Percentiles rank a stretch among this genome's conserved stretches.
Conservation (phyloP, 176 grass and related monocot genomes). For the Juncus inflexus region DNA sequence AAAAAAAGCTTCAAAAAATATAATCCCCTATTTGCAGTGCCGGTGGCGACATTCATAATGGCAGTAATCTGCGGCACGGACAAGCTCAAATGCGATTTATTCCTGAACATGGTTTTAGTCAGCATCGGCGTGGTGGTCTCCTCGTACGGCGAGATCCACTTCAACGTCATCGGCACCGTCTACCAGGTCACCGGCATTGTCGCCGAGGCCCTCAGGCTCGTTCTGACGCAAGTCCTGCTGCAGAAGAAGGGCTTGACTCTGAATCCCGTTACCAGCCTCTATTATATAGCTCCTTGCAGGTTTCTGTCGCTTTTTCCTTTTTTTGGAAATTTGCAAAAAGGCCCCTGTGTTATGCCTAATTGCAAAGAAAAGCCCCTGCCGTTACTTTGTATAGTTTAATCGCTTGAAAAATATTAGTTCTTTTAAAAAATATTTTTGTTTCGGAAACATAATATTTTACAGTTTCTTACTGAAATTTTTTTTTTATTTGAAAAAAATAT, state of each 20-base stretch:
- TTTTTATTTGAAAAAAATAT: too few relatives aligned
- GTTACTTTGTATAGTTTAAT: too few relatives aligned
- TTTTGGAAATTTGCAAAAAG: constrained; percentile 14
- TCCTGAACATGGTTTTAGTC: constrained; percentile 95
- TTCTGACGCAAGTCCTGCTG: constrained; percentile 96
- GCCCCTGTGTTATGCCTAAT: too few relatives aligned
- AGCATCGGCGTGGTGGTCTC: constrained; percentile 96
- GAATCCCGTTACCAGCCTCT: constrained; percentile 96
- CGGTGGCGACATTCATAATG: constrained; percentile 95
- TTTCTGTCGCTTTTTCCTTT: constrained; percentile 36
- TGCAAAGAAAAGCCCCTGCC: too few relatives aligned
- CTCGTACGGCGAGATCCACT: constrained; percentile 96
- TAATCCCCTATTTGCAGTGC: constrained; percentile 79
- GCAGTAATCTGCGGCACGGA: constrained; percentile 92
- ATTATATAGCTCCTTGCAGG: constrained; percentile 99
- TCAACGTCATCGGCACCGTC: constrained; percentile 88
- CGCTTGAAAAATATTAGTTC: too few relatives aligned
- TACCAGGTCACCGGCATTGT: constrained; percentile 99
- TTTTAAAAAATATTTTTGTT: too few relatives aligned
- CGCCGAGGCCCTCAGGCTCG: constrained; percentile 92
- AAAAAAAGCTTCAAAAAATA: not conserved
- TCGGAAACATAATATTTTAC: too few relatives aligned
- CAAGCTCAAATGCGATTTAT: constrained; percentile 88
- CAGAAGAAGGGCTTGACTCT: constrained; percentile 98
- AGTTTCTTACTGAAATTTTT: too few relatives aligned